Conservation (phyloP, 352 stramenopile genomes). For the Peronosclerospora sorghi region DNA sequence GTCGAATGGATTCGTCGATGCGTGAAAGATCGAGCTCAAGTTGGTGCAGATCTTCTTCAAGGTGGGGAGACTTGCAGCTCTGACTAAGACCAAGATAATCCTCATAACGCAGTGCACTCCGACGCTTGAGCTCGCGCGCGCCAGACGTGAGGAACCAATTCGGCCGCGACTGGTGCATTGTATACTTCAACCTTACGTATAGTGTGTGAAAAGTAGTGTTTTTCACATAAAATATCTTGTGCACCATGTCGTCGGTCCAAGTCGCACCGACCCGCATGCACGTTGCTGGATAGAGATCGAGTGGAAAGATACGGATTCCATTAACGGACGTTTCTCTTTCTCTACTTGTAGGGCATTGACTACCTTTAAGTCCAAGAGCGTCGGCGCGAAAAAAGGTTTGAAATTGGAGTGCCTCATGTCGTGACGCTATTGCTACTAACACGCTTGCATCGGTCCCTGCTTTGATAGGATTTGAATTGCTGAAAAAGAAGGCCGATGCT, state of each 20-base stretch:
- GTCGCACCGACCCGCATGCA: slow-evolving; percentile 80
- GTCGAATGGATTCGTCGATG: slow-evolving; percentile 36
- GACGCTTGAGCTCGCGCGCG: slow-evolving; percentile 19
- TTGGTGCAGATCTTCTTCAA: slow-evolving; percentile 53
- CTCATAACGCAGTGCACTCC: slow-evolving; percentile 28
- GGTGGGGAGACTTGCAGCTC: slow-evolving; percentile 11
- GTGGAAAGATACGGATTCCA: too few relatives aligned
- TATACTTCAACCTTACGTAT: slow-evolving; percentile 11
- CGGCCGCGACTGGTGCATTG: slow-evolving; percentile 1
- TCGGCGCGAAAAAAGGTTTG: slow-evolving; percentile 80
- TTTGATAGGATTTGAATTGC: slow-evolving; percentile 58
- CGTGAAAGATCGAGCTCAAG: slow-evolving; percentile 63
- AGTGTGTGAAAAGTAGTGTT: neutral
- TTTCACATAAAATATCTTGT: slow-evolving; percentile 15
- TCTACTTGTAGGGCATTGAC: slow-evolving; percentile 54
- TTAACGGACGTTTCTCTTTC: slow-evolving; percentile 2
- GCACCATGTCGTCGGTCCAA: slow-evolving; percentile 33
- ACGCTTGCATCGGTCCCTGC: neutral
- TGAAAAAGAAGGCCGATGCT: slow-evolving; percentile 98
- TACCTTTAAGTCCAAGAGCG: slow-evolving; percentile 72
- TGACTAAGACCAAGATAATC: slow-evolving; percentile 30
- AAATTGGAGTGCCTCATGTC: neutral
- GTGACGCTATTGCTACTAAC: too few relatives aligned
- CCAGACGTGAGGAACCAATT: slow-evolving; percentile 44
- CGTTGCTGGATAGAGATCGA: neutral